Percentiles rank a stretch among this genome's conserved stretches.
phyloP scores from a whole-genome alignment of 176 grass and related monocot species.

The Rhynchospora pubera region DNA sequence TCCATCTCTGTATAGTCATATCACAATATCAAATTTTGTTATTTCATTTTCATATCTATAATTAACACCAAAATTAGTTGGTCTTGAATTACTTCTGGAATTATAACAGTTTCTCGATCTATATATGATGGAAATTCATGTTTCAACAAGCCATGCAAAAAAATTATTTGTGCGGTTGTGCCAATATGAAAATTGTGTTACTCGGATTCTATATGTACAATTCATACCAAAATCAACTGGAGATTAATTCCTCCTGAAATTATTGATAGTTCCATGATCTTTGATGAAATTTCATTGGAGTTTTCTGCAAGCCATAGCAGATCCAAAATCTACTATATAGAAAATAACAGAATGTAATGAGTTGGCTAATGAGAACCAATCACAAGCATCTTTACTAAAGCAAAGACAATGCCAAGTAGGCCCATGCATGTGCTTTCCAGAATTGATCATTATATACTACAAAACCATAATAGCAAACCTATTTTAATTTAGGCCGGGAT shows the following conservation, averaged over 20 bases:
- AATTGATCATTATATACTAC: neutral
- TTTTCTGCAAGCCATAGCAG: neutral
- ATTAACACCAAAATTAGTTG: neutral
- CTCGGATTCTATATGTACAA: too few relatives aligned
- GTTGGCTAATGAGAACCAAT: neutral
- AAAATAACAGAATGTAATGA: neutral
- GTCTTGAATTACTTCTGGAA: neutral
- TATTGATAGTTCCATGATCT: neutral
- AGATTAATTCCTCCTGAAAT: neutral
- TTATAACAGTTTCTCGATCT: too few relatives aligned
- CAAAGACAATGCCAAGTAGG: neutral
- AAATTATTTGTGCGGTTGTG: too few relatives aligned
- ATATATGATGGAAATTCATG: too few relatives aligned
- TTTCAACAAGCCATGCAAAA: too few relatives aligned
- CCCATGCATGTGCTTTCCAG: slow-evolving; percentile 10
- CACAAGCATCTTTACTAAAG: neutral
- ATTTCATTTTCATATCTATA: neutral
- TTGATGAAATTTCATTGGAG: neutral
- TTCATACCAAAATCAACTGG: too few relatives aligned
- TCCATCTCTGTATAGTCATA: too few relatives aligned
- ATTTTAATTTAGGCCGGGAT: neutral
- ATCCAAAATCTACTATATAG: neutral
- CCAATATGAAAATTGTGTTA: too few relatives aligned
- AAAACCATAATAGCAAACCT: slow-evolving; percentile 5
- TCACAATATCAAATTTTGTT: too few relatives aligned